Base-by-base conservation (phyloP, 306 rosid species). In the Corylus heterophylla region DNA sequence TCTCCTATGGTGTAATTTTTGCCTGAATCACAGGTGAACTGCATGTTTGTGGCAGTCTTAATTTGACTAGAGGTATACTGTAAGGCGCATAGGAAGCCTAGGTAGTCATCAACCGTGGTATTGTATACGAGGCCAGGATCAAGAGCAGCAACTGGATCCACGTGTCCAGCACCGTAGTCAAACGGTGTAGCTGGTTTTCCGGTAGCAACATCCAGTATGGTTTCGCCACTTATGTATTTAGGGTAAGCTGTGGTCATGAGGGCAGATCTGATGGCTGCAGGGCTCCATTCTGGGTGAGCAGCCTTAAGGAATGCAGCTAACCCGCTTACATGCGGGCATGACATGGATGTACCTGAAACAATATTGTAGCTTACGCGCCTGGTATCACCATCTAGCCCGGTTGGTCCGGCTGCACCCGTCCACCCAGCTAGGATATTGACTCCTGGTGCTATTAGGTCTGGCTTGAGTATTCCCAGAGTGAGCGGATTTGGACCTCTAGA, bases 371-470 rank as follows among this genome's bases (percentile, higher is more conserved):
- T 77, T 77, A 92, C 98, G 14, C 78, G 88, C 71, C 95, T 88
- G 16, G 52, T 76, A 63, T 92, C 97, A 47, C 14, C 48, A 8
- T 22, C 5, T 71, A 88, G 76, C 22, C 95, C 92, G 0, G 92
- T 80, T 45, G 97, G 98, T 71, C 92, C 97, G 61, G 35, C 84
- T 29, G 75, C 84, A n/a, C 91, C 89, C 4, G 83, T 76, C 98
- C 98, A 94, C 74, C 97, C 98, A 6, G 98, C 97, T 69, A 94
- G 88, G 81, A 94, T 94, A 73, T 92, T 89, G n/a, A 91, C 89
- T 79, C 98, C 98, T n/a, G 97, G 98, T 56, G 98, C 98, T 69
- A 94, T 86, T 4, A 94, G 64, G 86, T 94, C 98, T 27, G 98
- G 98, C 79, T 94, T 94, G 78, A 94, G 98, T 73, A 94, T 81